Evolutionary conservation across 2,329 filamentous ascomycete species (phyloP).

Genomic region (Phoma sp.): DNA sequence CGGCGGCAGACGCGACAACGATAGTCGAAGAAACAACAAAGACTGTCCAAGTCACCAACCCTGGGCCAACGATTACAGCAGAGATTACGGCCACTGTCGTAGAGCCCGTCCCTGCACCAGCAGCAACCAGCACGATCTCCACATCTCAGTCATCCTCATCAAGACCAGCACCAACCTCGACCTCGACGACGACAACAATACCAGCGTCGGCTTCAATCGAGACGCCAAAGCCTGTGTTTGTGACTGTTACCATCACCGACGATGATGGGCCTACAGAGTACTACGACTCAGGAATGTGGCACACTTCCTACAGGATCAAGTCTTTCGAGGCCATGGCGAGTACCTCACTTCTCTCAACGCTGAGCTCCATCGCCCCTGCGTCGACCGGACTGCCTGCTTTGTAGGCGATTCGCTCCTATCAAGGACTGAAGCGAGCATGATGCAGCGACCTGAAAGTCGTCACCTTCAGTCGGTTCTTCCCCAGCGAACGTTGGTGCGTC

Average conservation of each 20-base stretch:
- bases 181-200: conserved; percentile 20
- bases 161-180: conserved; percentile 16
- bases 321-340: conserved; percentile 30
- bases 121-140: conserved; percentile 20
- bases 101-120: conserved; percentile 17
- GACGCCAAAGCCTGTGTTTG: conserved; percentile 33
- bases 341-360: conserved; percentile 2
- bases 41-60: conserved; percentile 34
- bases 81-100: conserved; percentile 31
- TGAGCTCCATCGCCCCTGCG: conserved; percentile 6
- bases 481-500: neutral
- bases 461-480: neutral
- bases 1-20: conserved; percentile 30
- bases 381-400: conserved; percentile 14
- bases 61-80: conserved; percentile 32
- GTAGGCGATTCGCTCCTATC: neutral
- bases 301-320: conserved; percentile 51
- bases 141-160: conserved; percentile 8
- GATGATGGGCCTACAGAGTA: conserved; percentile 42
- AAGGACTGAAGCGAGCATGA: neutral
- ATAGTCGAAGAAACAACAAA: conserved; percentile 30
- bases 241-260: conserved; percentile 40
- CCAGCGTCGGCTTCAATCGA: conserved; percentile 11
- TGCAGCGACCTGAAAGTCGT: neutral
- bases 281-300: conserved; percentile 56